These are phyloP conservation scores for Ogataea zsoltii DNA, from an alignment of 805 yeast genomes.

Conservation along the genomic window DNA sequence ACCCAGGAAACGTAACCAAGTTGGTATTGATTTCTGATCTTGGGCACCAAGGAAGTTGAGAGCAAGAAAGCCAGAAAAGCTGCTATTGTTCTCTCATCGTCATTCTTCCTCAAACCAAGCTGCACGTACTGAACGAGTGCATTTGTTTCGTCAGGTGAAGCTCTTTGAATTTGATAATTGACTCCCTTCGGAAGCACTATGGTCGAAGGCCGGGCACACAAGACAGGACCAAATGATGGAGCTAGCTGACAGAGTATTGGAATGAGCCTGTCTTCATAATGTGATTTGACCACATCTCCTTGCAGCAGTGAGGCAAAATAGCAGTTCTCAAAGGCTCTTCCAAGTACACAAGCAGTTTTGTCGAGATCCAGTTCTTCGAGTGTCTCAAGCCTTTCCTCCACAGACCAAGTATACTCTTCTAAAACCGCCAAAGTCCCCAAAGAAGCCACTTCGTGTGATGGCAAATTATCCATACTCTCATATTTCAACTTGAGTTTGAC, in stretches of 20 bases:
- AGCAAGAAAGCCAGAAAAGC: slow-evolving; percentile 48
- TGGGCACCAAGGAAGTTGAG: slow-evolving; percentile 43
- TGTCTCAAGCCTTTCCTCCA: slow-evolving; percentile 57
- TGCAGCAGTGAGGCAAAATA: slow-evolving; percentile 47
- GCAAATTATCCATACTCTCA: slow-evolving; percentile 41
- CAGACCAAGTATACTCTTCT: slow-evolving; percentile 56
- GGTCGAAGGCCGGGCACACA: slow-evolving; percentile 37
- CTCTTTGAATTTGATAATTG: slow-evolving; percentile 35
- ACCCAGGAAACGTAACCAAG: slow-evolving; percentile 64
- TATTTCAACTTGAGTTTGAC: slow-evolving; percentile 49
- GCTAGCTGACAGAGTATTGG: slow-evolving; percentile 16
- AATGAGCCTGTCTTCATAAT: slow-evolving; percentile 9
- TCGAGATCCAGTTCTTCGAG: slow-evolving; percentile 49
- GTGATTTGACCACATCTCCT: slow-evolving; percentile 43
- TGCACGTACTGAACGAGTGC: slow-evolving; percentile 57
- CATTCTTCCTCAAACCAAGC: slow-evolving; percentile 48
- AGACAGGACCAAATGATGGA: slow-evolving; percentile 12
- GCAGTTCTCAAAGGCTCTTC: slow-evolving; percentile 28
- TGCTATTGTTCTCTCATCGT: slow-evolving; percentile 40
- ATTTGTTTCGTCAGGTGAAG: slow-evolving; percentile 52
- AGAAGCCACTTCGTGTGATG: slow-evolving; percentile 49
- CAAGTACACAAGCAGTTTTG: slow-evolving; percentile 34
- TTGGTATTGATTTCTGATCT: slow-evolving; percentile 54
- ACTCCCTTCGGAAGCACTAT: slow-evolving; percentile 38
- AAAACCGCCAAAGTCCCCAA: slow-evolving; percentile 51